These are phyloP conservation scores for Tardiomyces blankii DNA, from an alignment of 1,139 yeast species.

Conservation along the genomic window DNA sequence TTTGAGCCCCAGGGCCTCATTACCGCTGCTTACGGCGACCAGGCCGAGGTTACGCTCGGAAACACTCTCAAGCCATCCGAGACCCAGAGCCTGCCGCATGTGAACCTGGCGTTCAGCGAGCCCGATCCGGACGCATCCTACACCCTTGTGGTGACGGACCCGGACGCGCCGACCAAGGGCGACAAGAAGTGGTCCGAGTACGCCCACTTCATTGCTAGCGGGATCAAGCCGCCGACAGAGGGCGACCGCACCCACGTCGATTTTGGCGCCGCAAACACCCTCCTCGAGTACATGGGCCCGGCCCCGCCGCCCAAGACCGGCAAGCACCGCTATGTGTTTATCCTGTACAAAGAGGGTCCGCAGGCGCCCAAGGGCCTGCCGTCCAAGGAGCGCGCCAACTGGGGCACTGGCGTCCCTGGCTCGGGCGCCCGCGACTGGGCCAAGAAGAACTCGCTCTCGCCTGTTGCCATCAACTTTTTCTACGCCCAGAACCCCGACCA, in stretches of 20 bases:
- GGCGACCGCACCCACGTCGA: conserved; percentile 25
- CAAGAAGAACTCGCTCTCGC: conserved; percentile 46
- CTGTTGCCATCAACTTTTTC: conserved; percentile 72
- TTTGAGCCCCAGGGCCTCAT: conserved; percentile 27
- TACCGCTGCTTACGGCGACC: conserved; percentile 38
- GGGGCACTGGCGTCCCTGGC: conserved; percentile 77
- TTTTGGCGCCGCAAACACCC: conserved; percentile 18
- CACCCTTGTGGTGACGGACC: conserved; percentile 75
- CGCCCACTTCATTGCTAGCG: conserved; percentile 65
- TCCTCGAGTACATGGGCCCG: conserved; percentile 58
- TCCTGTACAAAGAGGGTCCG: conserved; percentile 54
- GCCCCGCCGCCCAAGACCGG: conserved; percentile 81
- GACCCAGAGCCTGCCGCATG: conserved; percentile 53
- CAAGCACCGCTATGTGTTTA: conserved; percentile 67
- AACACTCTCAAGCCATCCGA: conserved; percentile 54
- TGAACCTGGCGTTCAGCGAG: conserved; percentile 53
- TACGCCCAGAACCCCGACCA: conserved; percentile 53
- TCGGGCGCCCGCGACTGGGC: conserved; percentile 74
- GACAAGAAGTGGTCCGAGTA: conserved; percentile 87
- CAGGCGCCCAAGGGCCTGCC: conserved; percentile 22
- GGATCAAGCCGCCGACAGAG: conserved; percentile 37
- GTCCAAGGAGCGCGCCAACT: conserved; percentile 56
- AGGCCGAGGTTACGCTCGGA: conserved; percentile 67
- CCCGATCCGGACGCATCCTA: conserved; percentile 39
- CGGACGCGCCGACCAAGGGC: conserved; percentile 79